Evolutionary conservation across 2,329 filamentous ascomycete species (phyloP).

Genomic region (Metarhizium guizhouense): DNA sequence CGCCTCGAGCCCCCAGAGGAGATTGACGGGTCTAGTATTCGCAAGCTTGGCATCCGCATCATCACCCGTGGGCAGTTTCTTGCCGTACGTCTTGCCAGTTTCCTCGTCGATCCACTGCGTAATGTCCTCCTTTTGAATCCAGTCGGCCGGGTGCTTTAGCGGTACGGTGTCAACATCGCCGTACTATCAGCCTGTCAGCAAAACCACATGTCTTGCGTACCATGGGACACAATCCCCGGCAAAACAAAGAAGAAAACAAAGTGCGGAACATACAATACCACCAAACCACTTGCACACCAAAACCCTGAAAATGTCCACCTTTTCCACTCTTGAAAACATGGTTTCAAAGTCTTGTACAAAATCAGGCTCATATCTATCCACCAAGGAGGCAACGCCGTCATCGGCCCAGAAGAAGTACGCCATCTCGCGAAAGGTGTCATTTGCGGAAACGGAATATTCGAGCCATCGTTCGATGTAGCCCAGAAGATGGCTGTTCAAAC

Average conservation of each 20-base stretch:
- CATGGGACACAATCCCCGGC: not conserved
- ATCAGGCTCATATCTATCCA: constrained; percentile 11
- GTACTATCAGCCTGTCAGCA: constrained; percentile 10
- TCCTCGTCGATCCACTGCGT: constrained; percentile 11
- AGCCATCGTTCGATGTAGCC: constrained; percentile 16
- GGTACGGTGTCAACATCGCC: constrained; percentile 17
- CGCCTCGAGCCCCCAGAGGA: constrained; percentile 16
- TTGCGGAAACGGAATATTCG: constrained; percentile 5
- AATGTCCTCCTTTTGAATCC: constrained; percentile 13
- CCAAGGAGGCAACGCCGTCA: constrained; percentile 11
- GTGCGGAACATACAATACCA: constrained; percentile 13
- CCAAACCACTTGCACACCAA: constrained; percentile 14
- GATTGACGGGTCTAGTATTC: constrained; percentile 10
- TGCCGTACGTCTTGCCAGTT: constrained; percentile 10
- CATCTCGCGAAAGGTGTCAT: constrained; percentile 9
- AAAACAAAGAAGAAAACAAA: not conserved
- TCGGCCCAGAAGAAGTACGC: constrained; percentile 17
- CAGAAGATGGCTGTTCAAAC: constrained; percentile 11
- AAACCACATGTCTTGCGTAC: not conserved
- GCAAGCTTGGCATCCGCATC: not conserved
- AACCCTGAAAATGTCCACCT: constrained; percentile 15
- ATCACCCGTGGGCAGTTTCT: not conserved
- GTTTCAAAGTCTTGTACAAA: constrained; percentile 9
- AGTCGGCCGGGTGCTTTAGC: constrained; percentile 12
- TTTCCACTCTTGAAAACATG: constrained; percentile 13